Conservation (phyloP, 2,329 filamentous ascomycete species). For the Aspergillus udagawae region DNA sequence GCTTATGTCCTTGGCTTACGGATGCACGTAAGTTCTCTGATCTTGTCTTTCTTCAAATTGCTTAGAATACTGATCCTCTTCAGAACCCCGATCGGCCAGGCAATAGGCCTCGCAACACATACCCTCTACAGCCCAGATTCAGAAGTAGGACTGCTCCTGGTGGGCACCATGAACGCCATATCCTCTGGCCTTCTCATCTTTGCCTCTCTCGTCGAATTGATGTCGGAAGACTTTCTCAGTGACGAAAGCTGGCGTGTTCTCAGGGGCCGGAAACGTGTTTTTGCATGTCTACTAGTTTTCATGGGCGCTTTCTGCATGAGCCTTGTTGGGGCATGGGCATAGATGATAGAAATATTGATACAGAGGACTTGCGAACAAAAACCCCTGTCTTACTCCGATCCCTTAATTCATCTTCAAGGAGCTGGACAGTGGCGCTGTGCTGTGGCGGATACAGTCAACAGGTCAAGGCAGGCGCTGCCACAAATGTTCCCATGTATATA, state of each 20-base stretch:
- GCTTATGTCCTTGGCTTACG: constrained; percentile 76
- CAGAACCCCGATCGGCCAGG: constrained; percentile 73
- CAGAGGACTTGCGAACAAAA: no score
- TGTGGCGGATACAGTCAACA: background rate
- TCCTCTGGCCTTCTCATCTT: constrained; percentile 73
- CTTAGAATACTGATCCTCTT: constrained; percentile 1
- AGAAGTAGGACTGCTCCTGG: constrained; percentile 68
- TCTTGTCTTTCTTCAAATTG: background rate
- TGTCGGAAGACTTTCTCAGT: constrained; percentile 73
- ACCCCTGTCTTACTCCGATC: background rate
- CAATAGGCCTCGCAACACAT: constrained; percentile 71
- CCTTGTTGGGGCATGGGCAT: constrained; percentile 69
- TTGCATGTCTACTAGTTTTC: constrained; percentile 62
- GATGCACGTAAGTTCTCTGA: constrained; percentile 42
- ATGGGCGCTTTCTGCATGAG: constrained; percentile 66
- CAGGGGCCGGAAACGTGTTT: constrained; percentile 57
- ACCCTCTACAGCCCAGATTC: constrained; percentile 70
- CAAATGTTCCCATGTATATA: no score
- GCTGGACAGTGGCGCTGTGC: no score
- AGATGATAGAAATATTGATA: constrained; percentile 9
- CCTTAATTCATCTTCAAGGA: background rate
- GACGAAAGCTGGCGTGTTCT: constrained; percentile 69
- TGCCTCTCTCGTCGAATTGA: constrained; percentile 70
- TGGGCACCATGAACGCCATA: constrained; percentile 79
- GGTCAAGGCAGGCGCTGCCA: background rate